phyloP scores from a whole-genome alignment of 257 asterid genomes.

The Agastache rugosa region DNA sequence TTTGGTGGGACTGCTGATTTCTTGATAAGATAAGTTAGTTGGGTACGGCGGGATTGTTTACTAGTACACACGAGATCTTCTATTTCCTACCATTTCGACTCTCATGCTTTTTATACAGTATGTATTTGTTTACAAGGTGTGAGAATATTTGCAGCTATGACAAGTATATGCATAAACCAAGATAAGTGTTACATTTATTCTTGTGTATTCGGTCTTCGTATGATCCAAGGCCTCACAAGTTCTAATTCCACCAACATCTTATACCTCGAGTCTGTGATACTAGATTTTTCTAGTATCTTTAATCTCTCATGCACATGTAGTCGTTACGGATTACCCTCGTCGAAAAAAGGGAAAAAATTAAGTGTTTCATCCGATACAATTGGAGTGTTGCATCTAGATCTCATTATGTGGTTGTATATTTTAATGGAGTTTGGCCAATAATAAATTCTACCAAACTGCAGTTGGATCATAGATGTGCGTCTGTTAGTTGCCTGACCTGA shows the following conservation, averaged over 20 bases:
- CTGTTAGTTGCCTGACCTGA: background rate
- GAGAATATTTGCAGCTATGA: background rate
- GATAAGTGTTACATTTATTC: background rate
- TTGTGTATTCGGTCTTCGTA: too few species aligned
- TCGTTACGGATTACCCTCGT: too few species aligned
- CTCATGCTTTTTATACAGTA: too few species aligned
- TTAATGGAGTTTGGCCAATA: background rate
- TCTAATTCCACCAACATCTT: too few species aligned
- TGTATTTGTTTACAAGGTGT: too few species aligned
- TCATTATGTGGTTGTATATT: background rate
- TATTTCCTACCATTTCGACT: too few species aligned
- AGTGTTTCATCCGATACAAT: background rate
- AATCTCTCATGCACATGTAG: too few species aligned
- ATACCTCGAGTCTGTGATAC: too few species aligned
- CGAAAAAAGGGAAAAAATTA: too few species aligned
- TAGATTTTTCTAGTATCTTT: too few species aligned
- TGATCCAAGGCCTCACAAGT: too few species aligned
- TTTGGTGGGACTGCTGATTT: background rate
- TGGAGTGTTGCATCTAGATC: background rate
- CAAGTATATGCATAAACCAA: background rate
- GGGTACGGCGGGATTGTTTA: background rate
- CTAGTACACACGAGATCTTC: background rate
- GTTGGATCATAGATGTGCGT: background rate
- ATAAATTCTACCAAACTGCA: conserved; percentile 16
- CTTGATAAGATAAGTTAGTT: background rate